Evolutionary conservation across 108 stramenopile species (phyloP).

Genomic region (Cyclotella choctawhatcheeana): DNA sequence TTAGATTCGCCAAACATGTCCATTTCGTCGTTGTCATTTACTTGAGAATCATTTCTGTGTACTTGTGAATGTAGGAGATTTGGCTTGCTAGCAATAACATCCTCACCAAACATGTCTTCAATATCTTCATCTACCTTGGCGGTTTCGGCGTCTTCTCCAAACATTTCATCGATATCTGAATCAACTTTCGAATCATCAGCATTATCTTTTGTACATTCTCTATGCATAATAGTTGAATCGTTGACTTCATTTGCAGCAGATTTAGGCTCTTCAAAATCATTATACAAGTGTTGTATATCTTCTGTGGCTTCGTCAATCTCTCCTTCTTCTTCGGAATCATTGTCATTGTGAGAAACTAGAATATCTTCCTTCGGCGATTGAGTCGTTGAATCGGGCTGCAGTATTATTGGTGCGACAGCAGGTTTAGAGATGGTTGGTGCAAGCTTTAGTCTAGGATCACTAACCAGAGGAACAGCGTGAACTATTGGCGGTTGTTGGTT

Average conservation of each 20-base stretch:
- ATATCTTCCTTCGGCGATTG: not conserved
- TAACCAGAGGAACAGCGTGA: not conserved
- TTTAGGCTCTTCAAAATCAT: slow-evolving; percentile 38
- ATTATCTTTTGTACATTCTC: not conserved
- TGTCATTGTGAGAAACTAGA: not conserved
- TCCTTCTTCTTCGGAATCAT: slow-evolving; percentile 52
- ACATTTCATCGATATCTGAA: slow-evolving; percentile 41
- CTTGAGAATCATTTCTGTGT: no score
- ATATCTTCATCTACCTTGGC: not conserved
- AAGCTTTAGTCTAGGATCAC: not conserved
- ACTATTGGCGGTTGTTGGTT: not conserved
- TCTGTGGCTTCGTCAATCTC: slow-evolving; percentile 48
- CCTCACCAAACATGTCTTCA: slow-evolving; percentile 13
- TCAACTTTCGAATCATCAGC: slow-evolving; percentile 1
- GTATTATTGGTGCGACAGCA: not conserved
- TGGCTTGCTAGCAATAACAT: no score
- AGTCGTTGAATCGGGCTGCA: not conserved
- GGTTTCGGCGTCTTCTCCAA: slow-evolving; percentile 17
- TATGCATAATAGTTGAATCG: not conserved
- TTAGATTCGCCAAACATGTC: not conserved
- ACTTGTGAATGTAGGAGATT: no score
- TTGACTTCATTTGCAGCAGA: not conserved
- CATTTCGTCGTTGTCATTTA: not conserved
- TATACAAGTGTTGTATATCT: slow-evolving; percentile 44
- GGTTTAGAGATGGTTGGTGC: not conserved